phyloP scores from a whole-genome alignment of 495 filamentous ascomycete genomes.

The Pyrenula aspistea region DNA sequence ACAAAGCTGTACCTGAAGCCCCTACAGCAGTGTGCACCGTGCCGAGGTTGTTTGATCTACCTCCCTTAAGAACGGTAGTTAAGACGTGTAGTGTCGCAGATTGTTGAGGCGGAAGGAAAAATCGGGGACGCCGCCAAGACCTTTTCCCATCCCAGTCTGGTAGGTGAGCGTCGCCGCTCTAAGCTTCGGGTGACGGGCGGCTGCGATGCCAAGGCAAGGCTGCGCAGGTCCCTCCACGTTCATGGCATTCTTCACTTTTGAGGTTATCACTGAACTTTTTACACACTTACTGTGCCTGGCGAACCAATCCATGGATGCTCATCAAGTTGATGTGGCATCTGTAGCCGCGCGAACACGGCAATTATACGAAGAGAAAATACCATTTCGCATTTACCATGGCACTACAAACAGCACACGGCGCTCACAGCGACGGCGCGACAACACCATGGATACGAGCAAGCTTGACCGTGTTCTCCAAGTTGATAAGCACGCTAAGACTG shows the following conservation, averaged over 20 bases:
- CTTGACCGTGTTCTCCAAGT: conserved; percentile 43
- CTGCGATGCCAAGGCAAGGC: too few species aligned
- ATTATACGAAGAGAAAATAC: conserved; percentile 43
- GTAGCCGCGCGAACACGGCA: conserved; percentile 36
- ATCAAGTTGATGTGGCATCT: conserved; percentile 25
- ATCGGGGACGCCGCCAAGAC: too few species aligned
- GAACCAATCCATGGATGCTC: conserved; percentile 25
- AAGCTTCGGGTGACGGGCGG: too few species aligned
- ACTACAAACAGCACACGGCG: conserved; percentile 62
- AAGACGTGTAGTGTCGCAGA: too few species aligned
- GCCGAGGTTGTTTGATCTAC: too few species aligned
- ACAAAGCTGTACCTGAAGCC: too few species aligned
- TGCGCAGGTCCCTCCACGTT: too few species aligned
- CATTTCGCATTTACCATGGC: conserved; percentile 70
- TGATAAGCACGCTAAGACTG: conserved; percentile 24
- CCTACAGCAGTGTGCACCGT: too few species aligned
- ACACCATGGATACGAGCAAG: conserved; percentile 40
- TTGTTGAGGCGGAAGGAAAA: too few species aligned
- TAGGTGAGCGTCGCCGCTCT: too few species aligned
- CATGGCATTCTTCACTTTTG: background rate
- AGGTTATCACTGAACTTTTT: background rate
- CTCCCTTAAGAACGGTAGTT: too few species aligned
- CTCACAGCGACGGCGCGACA: conserved; percentile 24
- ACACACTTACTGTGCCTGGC: background rate
- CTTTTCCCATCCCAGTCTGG: too few species aligned